Evolutionary conservation across 2,329 filamentous ascomycete species (phyloP), one percentile per base, ranked within the genome.

Genomic region (Sclerotinia subarctica): DNA sequence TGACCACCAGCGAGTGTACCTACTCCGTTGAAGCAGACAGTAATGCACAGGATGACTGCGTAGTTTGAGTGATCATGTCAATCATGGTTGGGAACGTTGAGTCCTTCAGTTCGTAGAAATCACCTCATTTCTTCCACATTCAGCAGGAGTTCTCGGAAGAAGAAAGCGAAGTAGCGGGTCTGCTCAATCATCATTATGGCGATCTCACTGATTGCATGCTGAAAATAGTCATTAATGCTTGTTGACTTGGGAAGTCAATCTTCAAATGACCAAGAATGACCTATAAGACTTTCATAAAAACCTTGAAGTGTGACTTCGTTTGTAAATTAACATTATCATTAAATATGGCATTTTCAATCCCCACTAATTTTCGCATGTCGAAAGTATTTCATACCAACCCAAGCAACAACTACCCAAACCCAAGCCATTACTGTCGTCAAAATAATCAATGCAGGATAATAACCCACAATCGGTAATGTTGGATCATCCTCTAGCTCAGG

Each of bases 371-470:
- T 97, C 46, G 95, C 94, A 82, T 99, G 95, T 74, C 94, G 88
- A 77, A 99, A 99, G 79, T 98, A 98, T 79, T 99, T 99, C 94
- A 99, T 98, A 32, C 95, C 95, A 60, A 98, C 90, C 95, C 95
- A 99, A 15, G 96, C 95, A 68, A 96, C 89, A 17, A 97, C 88
- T 24, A 98, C 95, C 95, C 95, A 99, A 7, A 98, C 93, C 95
- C 95, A 99, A 24, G 94, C 93, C 92, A 99, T 97, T 38, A 99
- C 92, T 59, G 89, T 90, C 4, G 94, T 97, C 73, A 98, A 82
- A 69, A 98, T 95, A 72, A 98, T 91, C 75, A 99, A 81, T 15
- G 94, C 93, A 32, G 95, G 95, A 80, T 99, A 99, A 79, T 99
- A 99, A 13, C 96, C 95, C 15, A 96, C 92, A 75, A 99, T 97